phyloP scores from a whole-genome alignment of 2,329 filamentous ascomycete genomes.

The Aspergillus sp. region DNA sequence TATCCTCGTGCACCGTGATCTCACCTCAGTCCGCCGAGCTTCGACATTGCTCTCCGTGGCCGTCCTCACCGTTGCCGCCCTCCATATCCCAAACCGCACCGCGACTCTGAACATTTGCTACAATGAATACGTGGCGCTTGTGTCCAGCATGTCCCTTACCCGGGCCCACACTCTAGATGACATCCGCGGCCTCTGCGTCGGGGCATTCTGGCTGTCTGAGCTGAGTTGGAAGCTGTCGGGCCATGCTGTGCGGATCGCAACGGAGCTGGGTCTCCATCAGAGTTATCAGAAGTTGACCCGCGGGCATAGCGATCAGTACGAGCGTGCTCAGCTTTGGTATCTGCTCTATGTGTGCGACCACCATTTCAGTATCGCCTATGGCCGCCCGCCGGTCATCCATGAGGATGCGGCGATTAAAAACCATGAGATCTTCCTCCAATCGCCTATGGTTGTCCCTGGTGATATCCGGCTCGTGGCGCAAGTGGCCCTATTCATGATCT shows the following conservation, averaged over 20 bases:
- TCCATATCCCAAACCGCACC: conserved; percentile 48
- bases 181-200: conserved; percentile 51
- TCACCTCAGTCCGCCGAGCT: conserved; percentile 45
- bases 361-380: conserved; percentile 55
- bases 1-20: conserved; percentile 41
- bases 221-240: conserved; percentile 55
- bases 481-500: conserved; percentile 49
- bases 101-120: conserved; percentile 47
- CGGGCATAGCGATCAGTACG: conserved; percentile 41
- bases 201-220: conserved; percentile 55
- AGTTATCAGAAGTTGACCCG: conserved; percentile 43
- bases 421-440: conserved; percentile 48
- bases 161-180: conserved; percentile 50
- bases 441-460: conserved; percentile 42
- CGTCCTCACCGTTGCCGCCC: conserved; percentile 48
- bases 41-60: conserved; percentile 48
- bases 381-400: conserved; percentile 49
- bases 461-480: conserved; percentile 51
- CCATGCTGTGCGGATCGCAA: conserved; percentile 49
- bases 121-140: conserved; percentile 48
- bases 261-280: conserved; percentile 48
- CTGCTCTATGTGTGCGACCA: conserved; percentile 57
- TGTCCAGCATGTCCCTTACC: conserved; percentile 50
- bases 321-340: conserved; percentile 53
- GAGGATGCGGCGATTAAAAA: conserved; percentile 50